Conservation (phyloP, 2,329 filamentous ascomycete species). For the Botryotinia globosa region DNA sequence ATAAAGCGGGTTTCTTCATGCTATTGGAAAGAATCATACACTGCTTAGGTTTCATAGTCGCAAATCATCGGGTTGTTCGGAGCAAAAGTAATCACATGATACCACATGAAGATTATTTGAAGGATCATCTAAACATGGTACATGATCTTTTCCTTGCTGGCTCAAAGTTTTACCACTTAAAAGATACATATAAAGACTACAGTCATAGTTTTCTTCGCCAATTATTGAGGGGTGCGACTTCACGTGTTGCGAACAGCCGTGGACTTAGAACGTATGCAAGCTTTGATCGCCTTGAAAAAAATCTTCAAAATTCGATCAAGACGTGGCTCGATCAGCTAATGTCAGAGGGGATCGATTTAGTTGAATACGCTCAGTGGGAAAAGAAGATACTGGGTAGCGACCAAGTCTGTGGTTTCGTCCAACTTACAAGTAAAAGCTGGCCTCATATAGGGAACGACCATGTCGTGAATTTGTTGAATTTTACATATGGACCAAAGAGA, state of each 20-base stretch:
- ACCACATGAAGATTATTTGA: neutral
- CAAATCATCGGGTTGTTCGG: accelerated
- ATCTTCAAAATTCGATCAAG: neutral
- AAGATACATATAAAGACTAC: neutral
- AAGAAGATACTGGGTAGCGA: neutral
- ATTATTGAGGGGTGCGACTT: accelerated
- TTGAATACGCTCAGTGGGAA: neutral
- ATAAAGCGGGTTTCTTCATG: accelerated
- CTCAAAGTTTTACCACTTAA: neutral
- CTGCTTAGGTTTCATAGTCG: neutral
- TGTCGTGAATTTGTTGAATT: neutral
- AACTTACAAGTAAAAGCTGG: no score
- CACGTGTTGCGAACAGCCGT: accelerated
- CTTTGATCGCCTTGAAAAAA: accelerated
- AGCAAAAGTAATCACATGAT: accelerated
- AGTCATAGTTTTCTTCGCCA: accelerated
- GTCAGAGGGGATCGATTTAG: neutral
- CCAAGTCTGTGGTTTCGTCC: no score
- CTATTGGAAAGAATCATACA: accelerated
- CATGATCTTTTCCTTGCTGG: neutral
- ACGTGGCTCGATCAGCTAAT: neutral
- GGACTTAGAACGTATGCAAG: accelerated
- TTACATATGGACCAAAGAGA: neutral
- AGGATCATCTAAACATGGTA: neutral
- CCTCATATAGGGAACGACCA: no score